Evolutionary conservation across 164 flowering plant species (phyloP), one percentile per base, ranked within the genome.

Genomic region (Kalanchoe fedtschenkoi): DNA sequence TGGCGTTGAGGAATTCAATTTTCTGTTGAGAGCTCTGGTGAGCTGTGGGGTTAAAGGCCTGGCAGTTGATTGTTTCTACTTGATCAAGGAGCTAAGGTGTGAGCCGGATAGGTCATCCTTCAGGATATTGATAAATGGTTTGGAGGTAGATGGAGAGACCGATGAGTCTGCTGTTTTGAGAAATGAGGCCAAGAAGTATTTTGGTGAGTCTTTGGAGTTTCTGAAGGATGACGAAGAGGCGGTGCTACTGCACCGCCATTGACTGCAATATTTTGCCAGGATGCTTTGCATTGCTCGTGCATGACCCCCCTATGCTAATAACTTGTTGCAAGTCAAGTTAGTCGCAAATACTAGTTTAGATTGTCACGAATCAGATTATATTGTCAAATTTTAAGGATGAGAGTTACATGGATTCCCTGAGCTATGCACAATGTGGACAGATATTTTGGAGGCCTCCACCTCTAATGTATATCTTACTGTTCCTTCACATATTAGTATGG

Each of bases 91-190:
- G 16, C 53, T 72, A 13, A 73, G 78, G 5, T 83, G 85, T 56
- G 91, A 86, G 19, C 87, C 86, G 4, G 81, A 89, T 71, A 73
- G 75, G 70, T 63, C 77, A 15, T 72, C 91, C 0, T 89, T 79
- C 68, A 76, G 69, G 64, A 74, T 80, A 24, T 66, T 89, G 57
- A 74, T 89, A 10, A 69, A 71, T 63, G 85, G 85, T n/a, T 73
- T 89, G 29, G 87, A 83, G 70, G 66, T 71, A 1, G 71, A 61
- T 42, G 86, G 84, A 47, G 84, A 81, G 66, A 34, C 61, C 9
- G 66, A 14, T 55, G 68, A 71, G 55, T 80, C 81, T 17, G 72
- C 67, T 29, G 59, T 35, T 43, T 13, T 83, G 42, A 77, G 79
- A 61, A 71, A 64, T 61, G 89, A 83, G 61, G 91, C 89, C 34